Evolutionary conservation across 306 rosid genomes (phyloP).

Genomic region (Urtica urens): DNA sequence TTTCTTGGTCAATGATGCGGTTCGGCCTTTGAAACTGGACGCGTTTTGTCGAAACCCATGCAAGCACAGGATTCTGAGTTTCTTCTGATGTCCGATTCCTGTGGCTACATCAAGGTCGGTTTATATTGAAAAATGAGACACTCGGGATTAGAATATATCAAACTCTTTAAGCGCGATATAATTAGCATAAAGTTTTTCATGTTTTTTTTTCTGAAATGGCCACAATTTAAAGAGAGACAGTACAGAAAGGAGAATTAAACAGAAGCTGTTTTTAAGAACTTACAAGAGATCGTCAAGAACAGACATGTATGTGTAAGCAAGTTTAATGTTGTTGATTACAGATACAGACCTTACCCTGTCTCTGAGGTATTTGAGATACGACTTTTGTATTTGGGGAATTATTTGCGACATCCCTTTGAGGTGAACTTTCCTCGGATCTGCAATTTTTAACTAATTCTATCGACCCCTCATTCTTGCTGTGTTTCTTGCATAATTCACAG

Average conservation of each 20-base stretch:
- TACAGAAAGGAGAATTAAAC: background rate
- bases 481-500: constrained; percentile 80
- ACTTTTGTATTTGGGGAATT: constrained; percentile 21
- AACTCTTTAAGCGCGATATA: too few species aligned
- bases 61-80: constrained; percentile 70
- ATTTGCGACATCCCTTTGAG: constrained; percentile 21
- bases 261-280: background rate
- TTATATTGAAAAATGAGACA: too few species aligned
- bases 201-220: background rate
- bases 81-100: constrained; percentile 47
- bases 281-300: background rate
- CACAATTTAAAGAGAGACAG: background rate
- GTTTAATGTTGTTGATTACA: constrained; percentile 5
- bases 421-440: constrained; percentile 19
- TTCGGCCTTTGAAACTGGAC: constrained; percentile 77
- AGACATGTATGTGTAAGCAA: background rate
- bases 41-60: constrained; percentile 95
- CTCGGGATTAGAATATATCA: too few species aligned
- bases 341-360: constrained; percentile 74
- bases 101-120: too few species aligned
- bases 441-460: constrained; percentile 26
- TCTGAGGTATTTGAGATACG: constrained; percentile 30
- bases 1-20: constrained; percentile 75
- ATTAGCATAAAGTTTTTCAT: too few species aligned
- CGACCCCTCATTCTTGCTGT: constrained; percentile 37